A percentile compares a stretch with the other conserved stretches of the same genome.
These are phyloP conservation scores for Termitomyces sp. DNA, from an alignment of 768 basidiomycete genomes.

Conservation along the genomic window DNA sequence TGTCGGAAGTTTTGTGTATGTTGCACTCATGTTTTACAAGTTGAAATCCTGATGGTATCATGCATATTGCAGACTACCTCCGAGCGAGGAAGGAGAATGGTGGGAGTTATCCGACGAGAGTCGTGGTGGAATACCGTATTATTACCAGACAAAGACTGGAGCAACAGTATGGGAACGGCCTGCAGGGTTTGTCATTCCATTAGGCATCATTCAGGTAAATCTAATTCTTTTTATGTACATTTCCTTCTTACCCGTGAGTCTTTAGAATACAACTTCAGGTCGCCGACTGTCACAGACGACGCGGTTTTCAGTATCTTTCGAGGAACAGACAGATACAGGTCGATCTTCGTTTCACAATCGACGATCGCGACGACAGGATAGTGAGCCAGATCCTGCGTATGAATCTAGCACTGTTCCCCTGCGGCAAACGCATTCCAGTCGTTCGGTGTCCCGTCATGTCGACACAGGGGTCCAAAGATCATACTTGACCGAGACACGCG, in stretches of 20 bases:
- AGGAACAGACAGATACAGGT: constrained; percentile 12
- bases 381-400: constrained; percentile 26
- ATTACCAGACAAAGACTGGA: constrained; percentile 90
- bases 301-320: constrained; percentile 37
- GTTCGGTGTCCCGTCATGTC: constrained; percentile 20
- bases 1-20: constrained; percentile 83
- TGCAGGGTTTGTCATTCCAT: constrained; percentile 83
- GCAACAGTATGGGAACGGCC: constrained; percentile 95
- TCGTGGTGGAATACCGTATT: constrained; percentile 83
- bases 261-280: constrained; percentile 68
- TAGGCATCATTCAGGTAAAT: constrained; percentile 80
- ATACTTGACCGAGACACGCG: constrained; percentile 27
- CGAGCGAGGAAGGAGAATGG: constrained; percentile 86
- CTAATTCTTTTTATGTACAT: not conserved
- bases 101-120: constrained; percentile 91
- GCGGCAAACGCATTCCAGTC: constrained; percentile 30
- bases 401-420: constrained; percentile 13
- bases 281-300: constrained; percentile 64
- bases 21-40: constrained; percentile 18
- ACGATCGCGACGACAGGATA: constrained; percentile 34
- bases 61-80: constrained; percentile 59
- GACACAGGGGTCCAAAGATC: constrained; percentile 26
- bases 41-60: constrained; percentile 10
- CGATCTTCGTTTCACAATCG: constrained; percentile 23
- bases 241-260: constrained; percentile 10